Evolutionary conservation across 345 rosid species (phyloP).

Genomic region (Murraya paniculata): DNA sequence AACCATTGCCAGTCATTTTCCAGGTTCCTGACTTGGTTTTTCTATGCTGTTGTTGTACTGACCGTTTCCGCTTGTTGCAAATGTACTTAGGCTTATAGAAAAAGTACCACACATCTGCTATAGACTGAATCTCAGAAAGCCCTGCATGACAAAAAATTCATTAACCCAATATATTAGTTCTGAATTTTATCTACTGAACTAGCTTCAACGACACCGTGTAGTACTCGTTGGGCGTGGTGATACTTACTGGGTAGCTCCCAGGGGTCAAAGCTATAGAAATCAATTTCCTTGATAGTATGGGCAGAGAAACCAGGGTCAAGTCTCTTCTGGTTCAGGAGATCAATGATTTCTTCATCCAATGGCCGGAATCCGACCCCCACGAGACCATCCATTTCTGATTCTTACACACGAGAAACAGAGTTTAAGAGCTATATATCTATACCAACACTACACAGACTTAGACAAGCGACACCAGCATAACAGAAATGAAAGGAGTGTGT

Average conservation of each 20-base stretch:
- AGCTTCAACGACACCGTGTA: background rate
- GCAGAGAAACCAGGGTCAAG: background rate
- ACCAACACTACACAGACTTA: too few species aligned
- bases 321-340: background rate
- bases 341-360: background rate
- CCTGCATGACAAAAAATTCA: background rate
- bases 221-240: background rate
- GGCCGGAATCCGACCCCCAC: background rate
- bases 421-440: too few species aligned
- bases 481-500: too few species aligned
- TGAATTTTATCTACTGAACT: too few species aligned
- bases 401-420: background rate
- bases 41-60: too few species aligned
- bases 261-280: background rate
- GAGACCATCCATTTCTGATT: background rate
- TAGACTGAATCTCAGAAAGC: background rate
- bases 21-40: conserved; percentile 33
- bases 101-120: too few species aligned
- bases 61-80: conserved; percentile 14
- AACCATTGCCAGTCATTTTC: conserved; percentile 40
- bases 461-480: too few species aligned
- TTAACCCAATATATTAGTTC: too few species aligned
- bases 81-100: background rate
- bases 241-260: background rate
- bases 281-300: background rate